Conservation (phyloP, 345 rosid species). For the Geranium rotundifolium region DNA sequence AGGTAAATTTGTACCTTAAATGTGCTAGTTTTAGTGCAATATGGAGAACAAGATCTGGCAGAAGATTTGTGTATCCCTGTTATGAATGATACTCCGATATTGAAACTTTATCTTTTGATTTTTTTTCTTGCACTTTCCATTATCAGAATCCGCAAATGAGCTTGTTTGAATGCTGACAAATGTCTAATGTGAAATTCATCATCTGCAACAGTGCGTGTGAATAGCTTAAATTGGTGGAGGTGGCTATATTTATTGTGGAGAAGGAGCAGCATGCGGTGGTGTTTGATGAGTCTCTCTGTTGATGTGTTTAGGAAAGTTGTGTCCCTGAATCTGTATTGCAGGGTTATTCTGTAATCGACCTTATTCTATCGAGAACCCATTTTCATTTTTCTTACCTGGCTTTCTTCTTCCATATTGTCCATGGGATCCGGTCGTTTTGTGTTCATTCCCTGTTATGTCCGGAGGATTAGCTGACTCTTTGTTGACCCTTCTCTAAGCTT, state of each 20-base stretch:
- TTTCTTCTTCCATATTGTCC: conserved; percentile 1
- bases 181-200: conserved; percentile 1
- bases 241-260: conserved; percentile 5
- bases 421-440: conserved; percentile 41
- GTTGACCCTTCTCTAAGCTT: neutral
- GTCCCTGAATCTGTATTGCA: conserved; percentile 63
- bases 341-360: conserved; percentile 60
- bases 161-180: neutral
- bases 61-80: too few species aligned
- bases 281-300: conserved; percentile 38
- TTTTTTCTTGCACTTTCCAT: too few species aligned
- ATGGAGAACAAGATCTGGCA: too few species aligned
- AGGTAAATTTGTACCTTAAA: too few species aligned
- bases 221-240: neutral
- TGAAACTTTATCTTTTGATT: neutral
- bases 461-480: conserved; percentile 27
- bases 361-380: neutral
- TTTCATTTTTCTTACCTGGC: conserved; percentile 1
- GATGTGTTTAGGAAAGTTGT: conserved; percentile 49
- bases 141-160: too few species aligned
- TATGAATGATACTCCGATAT: too few species aligned
- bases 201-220: neutral
- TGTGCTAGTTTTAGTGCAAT: too few species aligned
- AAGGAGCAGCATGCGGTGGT: conserved; percentile 57
- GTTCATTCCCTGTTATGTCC: conserved; percentile 17